Conservation (phyloP, 2,329 filamentous ascomycete species). For the Aspergillus novoparasiticus region DNA sequence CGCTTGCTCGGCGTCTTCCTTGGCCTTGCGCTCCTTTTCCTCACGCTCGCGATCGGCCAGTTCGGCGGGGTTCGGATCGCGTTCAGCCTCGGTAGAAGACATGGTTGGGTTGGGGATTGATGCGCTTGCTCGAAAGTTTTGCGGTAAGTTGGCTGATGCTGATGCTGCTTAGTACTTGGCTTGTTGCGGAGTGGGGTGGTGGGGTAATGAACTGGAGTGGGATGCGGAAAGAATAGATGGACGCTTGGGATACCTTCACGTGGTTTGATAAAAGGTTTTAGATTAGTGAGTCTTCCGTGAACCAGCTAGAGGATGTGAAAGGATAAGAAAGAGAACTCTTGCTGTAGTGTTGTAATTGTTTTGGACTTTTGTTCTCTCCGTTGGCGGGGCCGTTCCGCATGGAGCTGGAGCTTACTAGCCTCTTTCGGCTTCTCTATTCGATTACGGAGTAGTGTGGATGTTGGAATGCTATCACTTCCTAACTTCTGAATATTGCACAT, state of each 20-base stretch:
- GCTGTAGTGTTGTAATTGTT: not conserved
- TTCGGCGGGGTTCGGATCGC: conserved; percentile 32
- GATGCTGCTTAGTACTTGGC: not conserved
- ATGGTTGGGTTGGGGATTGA: conserved; percentile 19
- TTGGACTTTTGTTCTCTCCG: conserved; percentile 2
- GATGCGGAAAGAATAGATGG: not conserved
- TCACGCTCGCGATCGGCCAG: conserved; percentile 54
- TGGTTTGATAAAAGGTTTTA: not conserved
- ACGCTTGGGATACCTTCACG: not conserved
- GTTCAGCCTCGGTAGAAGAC: conserved; percentile 35
- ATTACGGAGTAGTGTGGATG: not conserved
- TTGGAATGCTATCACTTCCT: not conserved
- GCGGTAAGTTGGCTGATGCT: not conserved
- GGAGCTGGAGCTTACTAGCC: not conserved
- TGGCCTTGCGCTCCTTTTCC: conserved; percentile 63
- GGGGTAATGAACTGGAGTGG: not conserved
- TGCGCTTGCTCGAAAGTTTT: not conserved
- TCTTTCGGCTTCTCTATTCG: not conserved
- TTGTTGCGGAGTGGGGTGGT: not conserved
- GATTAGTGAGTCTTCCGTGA: not conserved
- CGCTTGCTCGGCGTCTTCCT: conserved; percentile 84
- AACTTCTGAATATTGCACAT: not conserved
- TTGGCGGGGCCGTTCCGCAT: conserved; percentile 11
- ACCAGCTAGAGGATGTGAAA: not conserved
- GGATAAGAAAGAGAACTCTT: not conserved